phyloP scores from a whole-genome alignment of 164 flowering plant genomes.

The Vitis cinerea region DNA sequence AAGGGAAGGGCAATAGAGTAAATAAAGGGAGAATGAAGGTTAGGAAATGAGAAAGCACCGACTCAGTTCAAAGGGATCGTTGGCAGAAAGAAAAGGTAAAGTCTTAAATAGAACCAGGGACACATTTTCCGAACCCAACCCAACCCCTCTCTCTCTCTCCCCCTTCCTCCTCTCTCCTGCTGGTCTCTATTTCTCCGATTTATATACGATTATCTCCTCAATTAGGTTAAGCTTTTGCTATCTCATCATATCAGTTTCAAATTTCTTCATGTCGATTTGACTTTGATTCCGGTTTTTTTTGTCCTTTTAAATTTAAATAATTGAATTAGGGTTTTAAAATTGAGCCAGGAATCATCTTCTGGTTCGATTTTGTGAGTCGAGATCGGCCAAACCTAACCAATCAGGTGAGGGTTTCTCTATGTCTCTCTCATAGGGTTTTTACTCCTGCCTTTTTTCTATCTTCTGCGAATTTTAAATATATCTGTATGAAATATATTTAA shows the following conservation, averaged over 20 bases:
- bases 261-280: background rate
- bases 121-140: background rate
- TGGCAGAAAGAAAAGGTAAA: conserved; percentile 15
- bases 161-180: background rate
- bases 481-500: background rate
- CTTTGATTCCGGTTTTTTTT: background rate
- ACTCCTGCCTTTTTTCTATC: background rate
- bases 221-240: conserved; percentile 4
- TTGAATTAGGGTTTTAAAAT: too few relatives aligned
- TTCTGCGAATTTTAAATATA: background rate
- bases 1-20: conserved; percentile 4
- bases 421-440: background rate
- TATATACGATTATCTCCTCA: conserved; percentile 4
- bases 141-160: background rate
- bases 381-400: conserved; percentile 14
- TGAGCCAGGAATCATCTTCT: conserved; percentile 1
- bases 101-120: conserved; percentile 5
- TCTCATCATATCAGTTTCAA: background rate
- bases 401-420: conserved; percentile 14
- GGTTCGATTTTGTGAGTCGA: conserved; percentile 13
- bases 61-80: conserved; percentile 24
- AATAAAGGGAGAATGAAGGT: background rate
- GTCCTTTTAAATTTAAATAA: too few relatives aligned
- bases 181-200: conserved; percentile 1
- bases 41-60: conserved; percentile 6